A percentile compares a stretch with the other conserved stretches of the same genome.
These are phyloP conservation scores for Zymoseptoria crescenta DNA, from an alignment of 2,329 filamentous ascomycete genomes.

Conservation along the genomic window DNA sequence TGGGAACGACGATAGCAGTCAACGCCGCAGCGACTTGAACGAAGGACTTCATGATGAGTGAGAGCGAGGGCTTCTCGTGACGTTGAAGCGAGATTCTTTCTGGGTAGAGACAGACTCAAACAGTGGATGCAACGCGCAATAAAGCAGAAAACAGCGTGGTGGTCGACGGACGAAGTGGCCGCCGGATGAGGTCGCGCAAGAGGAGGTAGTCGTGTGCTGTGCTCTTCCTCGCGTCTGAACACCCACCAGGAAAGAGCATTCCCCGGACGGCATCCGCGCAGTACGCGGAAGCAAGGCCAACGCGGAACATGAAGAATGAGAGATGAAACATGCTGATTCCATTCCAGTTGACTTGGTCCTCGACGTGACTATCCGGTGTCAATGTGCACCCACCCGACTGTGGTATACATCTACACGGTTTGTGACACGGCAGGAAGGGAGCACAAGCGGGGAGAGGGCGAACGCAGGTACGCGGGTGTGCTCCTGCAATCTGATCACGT, in stretches of 20 bases:
- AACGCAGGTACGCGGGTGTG: background rate
- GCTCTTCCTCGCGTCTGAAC: background rate
- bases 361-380: background rate
- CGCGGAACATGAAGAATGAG: background rate
- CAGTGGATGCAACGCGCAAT: conserved; percentile 1
- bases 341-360: background rate
- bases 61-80: background rate
- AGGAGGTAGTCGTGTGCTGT: conserved; percentile 40
- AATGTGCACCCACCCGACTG: background rate
- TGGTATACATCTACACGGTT: too few relatives aligned
- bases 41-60: conserved; percentile 5
- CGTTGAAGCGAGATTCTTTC: background rate
- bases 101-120: background rate
- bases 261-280: background rate
- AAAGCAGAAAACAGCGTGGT: conserved; percentile 2
- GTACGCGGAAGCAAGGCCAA: background rate
- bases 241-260: background rate
- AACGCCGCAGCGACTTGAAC: background rate
- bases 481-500: background rate
- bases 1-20: background rate
- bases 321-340: background rate
- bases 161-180: conserved; percentile 6
- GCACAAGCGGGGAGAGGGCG: background rate
- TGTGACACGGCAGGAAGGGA: background rate
- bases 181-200: conserved; percentile 31